A percentile compares a stretch with the other conserved stretches of the same genome.
phyloP scores from a whole-genome alignment of 23 red algal genomes.

The Gracilaria vermiculophylla region DNA sequence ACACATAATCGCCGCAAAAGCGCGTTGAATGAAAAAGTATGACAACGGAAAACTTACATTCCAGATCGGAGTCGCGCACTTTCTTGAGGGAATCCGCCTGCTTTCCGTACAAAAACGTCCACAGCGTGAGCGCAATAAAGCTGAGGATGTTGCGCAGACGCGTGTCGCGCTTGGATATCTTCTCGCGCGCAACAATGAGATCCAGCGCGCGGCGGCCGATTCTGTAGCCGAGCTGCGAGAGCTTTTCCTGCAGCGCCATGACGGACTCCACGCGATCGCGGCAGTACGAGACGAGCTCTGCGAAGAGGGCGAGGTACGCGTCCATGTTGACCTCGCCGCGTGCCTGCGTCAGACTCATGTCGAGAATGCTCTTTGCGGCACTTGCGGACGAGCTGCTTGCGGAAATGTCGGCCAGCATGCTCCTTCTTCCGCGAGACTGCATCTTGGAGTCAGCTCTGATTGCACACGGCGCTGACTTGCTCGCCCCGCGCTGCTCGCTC shows the following conservation, averaged over 20 bases:
- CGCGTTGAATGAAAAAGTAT: background rate
- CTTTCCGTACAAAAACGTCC: slow-evolving; percentile 91
- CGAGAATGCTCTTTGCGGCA: slow-evolving; percentile 32
- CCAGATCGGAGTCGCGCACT: slow-evolving; percentile 83
- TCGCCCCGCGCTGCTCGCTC: background rate
- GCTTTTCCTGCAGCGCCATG: slow-evolving; percentile 78
- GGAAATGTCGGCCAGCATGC: slow-evolving; percentile 33
- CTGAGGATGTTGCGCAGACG: slow-evolving; percentile 69
- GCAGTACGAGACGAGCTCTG: slow-evolving; percentile 86
- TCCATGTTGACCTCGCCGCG: slow-evolving; percentile 59
- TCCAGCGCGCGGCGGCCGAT: slow-evolving; percentile 75
- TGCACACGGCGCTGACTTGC: background rate
- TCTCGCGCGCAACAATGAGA: slow-evolving; percentile 65
- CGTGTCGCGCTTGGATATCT: slow-evolving; percentile 49
- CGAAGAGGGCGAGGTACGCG: slow-evolving; percentile 78
- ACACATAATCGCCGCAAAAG: background rate
- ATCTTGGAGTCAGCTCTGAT: background rate
- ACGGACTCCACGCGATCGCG: slow-evolving; percentile 83
- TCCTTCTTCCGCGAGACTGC: slow-evolving; percentile 19
- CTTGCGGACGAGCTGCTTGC: background rate
- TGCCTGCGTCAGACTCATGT: slow-evolving; percentile 38
- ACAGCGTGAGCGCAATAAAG: slow-evolving; percentile 66
- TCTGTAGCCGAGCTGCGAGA: slow-evolving; percentile 70
- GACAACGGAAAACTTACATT: slow-evolving; percentile 61
- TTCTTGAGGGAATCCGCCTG: slow-evolving; percentile 87